Evolutionary conservation across 768 basidiomycete species (phyloP), one percentile per base, ranked within the genome.

Genomic region (Lactarius deliciosus): DNA sequence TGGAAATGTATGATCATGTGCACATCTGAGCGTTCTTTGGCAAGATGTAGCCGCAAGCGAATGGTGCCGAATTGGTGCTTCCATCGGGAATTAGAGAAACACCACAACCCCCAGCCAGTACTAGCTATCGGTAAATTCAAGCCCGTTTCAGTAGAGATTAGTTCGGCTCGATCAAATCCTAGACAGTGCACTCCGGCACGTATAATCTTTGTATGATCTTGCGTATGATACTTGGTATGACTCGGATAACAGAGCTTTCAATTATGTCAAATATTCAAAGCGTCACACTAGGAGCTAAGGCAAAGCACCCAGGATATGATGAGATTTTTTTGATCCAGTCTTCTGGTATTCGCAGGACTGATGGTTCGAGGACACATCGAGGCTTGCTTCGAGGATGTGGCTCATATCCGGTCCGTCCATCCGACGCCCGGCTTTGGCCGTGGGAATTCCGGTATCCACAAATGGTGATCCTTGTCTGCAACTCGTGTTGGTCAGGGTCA

Each of bases 381-480:
- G n/a, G n/a, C n/a, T n/a, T n/a, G n/a, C n/a, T n/a, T n/a, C n/a
- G n/a, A n/a, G n/a, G n/a, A n/a, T n/a, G n/a, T n/a, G n/a, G 25
- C 25, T 8, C 8, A 34, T 34, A 8, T 34, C 32, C 32, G 30
- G 30, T 32, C 30, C 30, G 30, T 32, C 32, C 32, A 32, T 32
- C 32, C 32, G 34, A 9, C 34, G 34, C 50, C 22, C 50, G n/a
- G 38, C 36, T 38, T 38, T 53, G 9, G n/a, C 28, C 28, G 16
- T 54, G 53, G 25, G 53, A 54, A 30, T 16, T 25, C 53, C 16
- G 25, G 22, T 28, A 20, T 6, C 61, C 61, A 3, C 4, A 7
- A 41, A 63, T 55, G 53, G 61, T 22, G 55, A 34, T 15, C n/a
- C 54, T 63, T 55, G 53, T 62, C 30, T 34, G 4, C 45, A 22